A percentile compares a stretch with the other conserved stretches of the same genome.
phyloP scores from a whole-genome alignment of 106 monocot genomes.

The Apostasia shenzhenica region DNA sequence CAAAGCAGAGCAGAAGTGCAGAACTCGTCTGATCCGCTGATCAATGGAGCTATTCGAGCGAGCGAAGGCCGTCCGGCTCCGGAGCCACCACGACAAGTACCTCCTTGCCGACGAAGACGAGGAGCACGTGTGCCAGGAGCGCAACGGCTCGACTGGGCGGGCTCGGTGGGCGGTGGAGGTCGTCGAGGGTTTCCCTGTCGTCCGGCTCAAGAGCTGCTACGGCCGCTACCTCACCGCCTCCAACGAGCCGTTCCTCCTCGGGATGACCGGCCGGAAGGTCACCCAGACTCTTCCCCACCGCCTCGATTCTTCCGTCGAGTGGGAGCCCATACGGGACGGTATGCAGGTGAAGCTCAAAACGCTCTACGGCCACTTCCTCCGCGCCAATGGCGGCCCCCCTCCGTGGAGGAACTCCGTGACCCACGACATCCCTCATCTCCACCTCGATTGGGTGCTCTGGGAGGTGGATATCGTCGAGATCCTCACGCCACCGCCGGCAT shows the following conservation, averaged over 20 bases:
- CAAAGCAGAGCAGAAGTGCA: no score
- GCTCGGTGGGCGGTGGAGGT: slow-evolving; percentile 32
- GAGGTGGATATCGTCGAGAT: slow-evolving; percentile 5
- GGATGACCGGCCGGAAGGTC: slow-evolving; percentile 47
- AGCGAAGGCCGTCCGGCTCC: slow-evolving; percentile 39
- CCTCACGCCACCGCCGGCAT: not conserved
- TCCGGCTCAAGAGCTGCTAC: slow-evolving; percentile 36
- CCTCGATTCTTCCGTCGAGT: slow-evolving; percentile 47
- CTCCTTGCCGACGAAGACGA: slow-evolving; percentile 50
- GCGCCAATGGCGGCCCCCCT: slow-evolving; percentile 3
- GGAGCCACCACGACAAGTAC: slow-evolving; percentile 53
- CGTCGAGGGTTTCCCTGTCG: slow-evolving; percentile 13
- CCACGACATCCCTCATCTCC: slow-evolving; percentile 2
- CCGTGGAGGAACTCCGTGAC: slow-evolving; percentile 10
- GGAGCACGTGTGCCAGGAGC: slow-evolving; percentile 42
- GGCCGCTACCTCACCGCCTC: slow-evolving; percentile 44
- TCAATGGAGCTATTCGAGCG: slow-evolving; percentile 44
- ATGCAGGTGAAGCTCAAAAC: slow-evolving; percentile 5
- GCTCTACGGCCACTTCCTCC: slow-evolving; percentile 1
- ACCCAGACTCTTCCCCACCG: slow-evolving; percentile 22
- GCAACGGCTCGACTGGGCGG: slow-evolving; percentile 10
- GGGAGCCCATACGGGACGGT: slow-evolving; percentile 47
- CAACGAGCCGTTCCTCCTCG: slow-evolving; percentile 37
- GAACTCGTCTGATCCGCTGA: no score
- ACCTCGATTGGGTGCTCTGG: slow-evolving; percentile 9